Evolutionary conservation across 192 early-diverging fungal species (phyloP).

Genomic region (Mortierella hygrophila): DNA sequence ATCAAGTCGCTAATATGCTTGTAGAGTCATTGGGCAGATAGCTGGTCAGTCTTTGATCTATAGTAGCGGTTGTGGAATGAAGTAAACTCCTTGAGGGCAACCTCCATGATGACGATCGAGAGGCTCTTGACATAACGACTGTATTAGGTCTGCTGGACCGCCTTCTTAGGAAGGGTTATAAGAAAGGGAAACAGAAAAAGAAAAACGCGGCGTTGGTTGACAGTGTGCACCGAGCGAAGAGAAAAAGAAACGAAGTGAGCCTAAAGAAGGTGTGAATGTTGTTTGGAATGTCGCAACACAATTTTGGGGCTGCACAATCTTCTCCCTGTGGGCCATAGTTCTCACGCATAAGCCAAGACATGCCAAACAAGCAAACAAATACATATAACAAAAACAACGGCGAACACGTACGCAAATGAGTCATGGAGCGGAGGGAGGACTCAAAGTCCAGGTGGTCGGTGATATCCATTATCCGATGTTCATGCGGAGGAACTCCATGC

Average conservation of each 20-base stretch:
- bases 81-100: conserved; percentile 81
- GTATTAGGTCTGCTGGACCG: conserved; percentile 71
- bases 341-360: neutral
- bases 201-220: neutral
- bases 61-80: conserved; percentile 93
- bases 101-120: conserved; percentile 74
- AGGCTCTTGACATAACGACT: conserved; percentile 68
- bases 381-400: neutral
- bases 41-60: conserved; percentile 73
- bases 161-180: conserved; percentile 63
- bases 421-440: neutral
- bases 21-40: conserved; percentile 80
- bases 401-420: neutral
- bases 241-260: neutral
- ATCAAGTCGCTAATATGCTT: conserved; percentile 66
- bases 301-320: neutral
- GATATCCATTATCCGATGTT: conserved; percentile 88
- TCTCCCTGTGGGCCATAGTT: neutral
- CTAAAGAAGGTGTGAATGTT: neutral
- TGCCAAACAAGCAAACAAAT: neutral
- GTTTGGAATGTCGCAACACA: neutral
- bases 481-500: conserved; percentile 74
- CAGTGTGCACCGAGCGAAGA: too few relatives aligned
- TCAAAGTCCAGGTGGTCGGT: conserved; percentile 78
- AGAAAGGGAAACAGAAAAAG: neutral